Evolutionary conservation across 169 alveolate species (phyloP).

Genomic region (Plasmodium cynomolgi): DNA sequence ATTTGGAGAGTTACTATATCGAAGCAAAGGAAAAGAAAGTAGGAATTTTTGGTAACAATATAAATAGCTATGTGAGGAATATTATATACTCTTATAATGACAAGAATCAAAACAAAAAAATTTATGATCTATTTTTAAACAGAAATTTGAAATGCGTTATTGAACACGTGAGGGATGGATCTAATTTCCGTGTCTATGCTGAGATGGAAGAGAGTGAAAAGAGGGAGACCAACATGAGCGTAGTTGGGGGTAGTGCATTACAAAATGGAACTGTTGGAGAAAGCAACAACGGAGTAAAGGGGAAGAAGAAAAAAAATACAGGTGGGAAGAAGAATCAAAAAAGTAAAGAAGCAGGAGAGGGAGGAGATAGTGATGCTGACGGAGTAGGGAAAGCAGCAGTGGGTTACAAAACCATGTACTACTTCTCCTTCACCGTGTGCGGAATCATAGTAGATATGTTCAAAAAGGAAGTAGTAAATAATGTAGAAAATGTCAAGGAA

Average conservation of each 20-base stretch:
- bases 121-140: constrained; percentile 26
- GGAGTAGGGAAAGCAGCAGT: background rate
- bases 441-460: constrained; percentile 74
- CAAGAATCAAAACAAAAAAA: constrained; percentile 36
- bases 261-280: background rate
- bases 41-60: constrained; percentile 62
- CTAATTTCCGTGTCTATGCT: constrained; percentile 68
- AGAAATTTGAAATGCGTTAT: constrained; percentile 38
- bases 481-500: constrained; percentile 62
- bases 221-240: background rate
- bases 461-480: constrained; percentile 60
- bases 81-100: constrained; percentile 62
- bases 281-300: background rate
- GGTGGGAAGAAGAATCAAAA: background rate
- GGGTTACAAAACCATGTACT: constrained; percentile 55
- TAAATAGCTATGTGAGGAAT: constrained; percentile 39
- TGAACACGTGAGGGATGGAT: constrained; percentile 70
- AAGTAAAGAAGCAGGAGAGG: background rate
- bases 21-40: constrained; percentile 51
- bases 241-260: background rate
- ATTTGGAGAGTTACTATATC: constrained; percentile 31
- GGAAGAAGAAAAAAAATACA: background rate
- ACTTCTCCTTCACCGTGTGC: constrained; percentile 53
- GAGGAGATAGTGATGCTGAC: background rate
- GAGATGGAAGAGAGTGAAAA: background rate